Percentiles rank a stretch among this genome's conserved stretches.
Conservation (phyloP, 2,329 filamentous ascomycete genomes). For the Fusarium buharicum region DNA sequence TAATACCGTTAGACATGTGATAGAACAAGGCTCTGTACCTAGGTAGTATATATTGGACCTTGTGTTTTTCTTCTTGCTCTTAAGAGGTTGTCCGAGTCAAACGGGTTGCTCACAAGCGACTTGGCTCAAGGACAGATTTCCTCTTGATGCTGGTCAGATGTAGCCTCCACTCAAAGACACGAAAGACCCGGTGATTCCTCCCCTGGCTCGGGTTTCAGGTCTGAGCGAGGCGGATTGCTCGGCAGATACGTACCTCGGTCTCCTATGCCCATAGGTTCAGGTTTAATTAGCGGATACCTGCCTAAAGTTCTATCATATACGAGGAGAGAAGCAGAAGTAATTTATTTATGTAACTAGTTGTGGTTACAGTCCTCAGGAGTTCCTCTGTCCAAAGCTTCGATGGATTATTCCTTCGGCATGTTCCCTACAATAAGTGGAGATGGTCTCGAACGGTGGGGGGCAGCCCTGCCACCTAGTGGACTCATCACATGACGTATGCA, state of each 20-base stretch:
- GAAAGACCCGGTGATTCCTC: slow-evolving; percentile 19
- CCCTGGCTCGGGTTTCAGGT: slow-evolving; percentile 12
- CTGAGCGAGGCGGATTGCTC: neutral
- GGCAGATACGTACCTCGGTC: neutral
- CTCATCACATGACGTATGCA: slow-evolving; percentile 43
- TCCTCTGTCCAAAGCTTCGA: neutral
- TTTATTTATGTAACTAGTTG: too few species aligned
- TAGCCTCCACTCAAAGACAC: slow-evolving; percentile 5
- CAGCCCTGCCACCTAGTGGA: slow-evolving; percentile 29
- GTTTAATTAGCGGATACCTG: too few species aligned
- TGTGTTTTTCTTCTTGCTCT: too few species aligned
- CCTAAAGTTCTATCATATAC: too few species aligned
- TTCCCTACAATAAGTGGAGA: slow-evolving; percentile 1
- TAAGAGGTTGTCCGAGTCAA: too few species aligned
- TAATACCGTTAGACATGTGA: too few species aligned
- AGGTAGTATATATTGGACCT: too few species aligned
- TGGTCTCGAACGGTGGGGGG: slow-evolving; percentile 20
- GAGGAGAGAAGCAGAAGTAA: too few species aligned
- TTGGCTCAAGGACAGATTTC: slow-evolving; percentile 22
- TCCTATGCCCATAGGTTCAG: too few species aligned
- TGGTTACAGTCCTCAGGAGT: too few species aligned
- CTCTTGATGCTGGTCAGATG: slow-evolving; percentile 13
- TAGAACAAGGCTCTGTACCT: too few species aligned
- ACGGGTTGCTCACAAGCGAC: neutral
- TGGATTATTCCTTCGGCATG: neutral